These are phyloP conservation scores for Alternaria longipes DNA, from an alignment of 2,329 filamentous ascomycete genomes.

Conservation along the genomic window DNA sequence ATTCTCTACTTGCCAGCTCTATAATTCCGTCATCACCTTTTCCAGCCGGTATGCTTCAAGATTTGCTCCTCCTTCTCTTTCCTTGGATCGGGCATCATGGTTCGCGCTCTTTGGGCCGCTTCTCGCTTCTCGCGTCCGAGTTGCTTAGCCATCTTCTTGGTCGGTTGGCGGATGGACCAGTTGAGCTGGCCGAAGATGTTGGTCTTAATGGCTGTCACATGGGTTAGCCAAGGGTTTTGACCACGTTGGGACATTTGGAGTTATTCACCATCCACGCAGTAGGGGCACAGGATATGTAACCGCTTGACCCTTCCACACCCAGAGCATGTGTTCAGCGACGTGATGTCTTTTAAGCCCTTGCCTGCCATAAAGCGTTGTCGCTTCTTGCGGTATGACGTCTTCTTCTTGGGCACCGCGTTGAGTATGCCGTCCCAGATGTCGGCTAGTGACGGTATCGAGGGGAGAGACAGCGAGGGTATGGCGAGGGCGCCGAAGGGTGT, in stretches of 20 bases:
- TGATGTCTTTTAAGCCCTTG: slow-evolving; percentile 92
- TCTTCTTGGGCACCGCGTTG: slow-evolving; percentile 96
- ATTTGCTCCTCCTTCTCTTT: slow-evolving; percentile 40
- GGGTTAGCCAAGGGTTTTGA: slow-evolving; percentile 15
- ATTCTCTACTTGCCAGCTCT: accelerated
- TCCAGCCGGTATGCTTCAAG: slow-evolving; percentile 43
- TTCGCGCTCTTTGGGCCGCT: slow-evolving; percentile 24
- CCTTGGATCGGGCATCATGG: slow-evolving; percentile 32
- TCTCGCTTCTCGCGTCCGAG: slow-evolving; percentile 32
- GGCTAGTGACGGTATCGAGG: slow-evolving; percentile 63
- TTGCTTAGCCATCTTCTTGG: slow-evolving; percentile 44
- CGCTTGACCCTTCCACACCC: slow-evolving; percentile 88
- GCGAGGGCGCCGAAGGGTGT: slow-evolving; percentile 63
- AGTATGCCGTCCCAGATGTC: slow-evolving; percentile 93
- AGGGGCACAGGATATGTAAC: slow-evolving; percentile 86
- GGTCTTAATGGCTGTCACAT: slow-evolving; percentile 43
- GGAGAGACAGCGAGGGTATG: slow-evolving; percentile 62
- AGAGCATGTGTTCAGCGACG: slow-evolving; percentile 85
- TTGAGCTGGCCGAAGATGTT: slow-evolving; percentile 44
- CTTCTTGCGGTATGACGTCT: slow-evolving; percentile 96
- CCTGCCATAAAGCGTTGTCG: slow-evolving; percentile 92
- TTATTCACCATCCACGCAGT: slow-evolving; percentile 80
- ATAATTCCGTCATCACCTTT: slow-evolving; percentile 16
- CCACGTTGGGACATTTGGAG: accelerated
- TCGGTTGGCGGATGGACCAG: slow-evolving; percentile 38